Conservation (phyloP, 306 rosid species). For the Rubus parviflorus region DNA sequence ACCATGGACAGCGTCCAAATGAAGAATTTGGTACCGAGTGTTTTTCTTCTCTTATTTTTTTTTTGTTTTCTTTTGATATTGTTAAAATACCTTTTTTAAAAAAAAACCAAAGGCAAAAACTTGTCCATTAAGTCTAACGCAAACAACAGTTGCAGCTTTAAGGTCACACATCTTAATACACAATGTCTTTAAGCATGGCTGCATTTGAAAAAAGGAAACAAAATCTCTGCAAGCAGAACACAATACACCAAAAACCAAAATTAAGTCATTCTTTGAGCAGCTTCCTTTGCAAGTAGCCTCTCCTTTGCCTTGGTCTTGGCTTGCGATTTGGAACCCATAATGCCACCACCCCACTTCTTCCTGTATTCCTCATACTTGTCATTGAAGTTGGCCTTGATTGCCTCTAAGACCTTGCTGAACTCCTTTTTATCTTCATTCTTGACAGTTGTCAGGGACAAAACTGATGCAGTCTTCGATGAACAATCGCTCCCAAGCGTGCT, state of each 20-base stretch:
- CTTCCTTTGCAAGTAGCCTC: background rate
- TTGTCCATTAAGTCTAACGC: too few species aligned
- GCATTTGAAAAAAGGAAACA: too few species aligned
- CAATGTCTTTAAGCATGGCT: too few species aligned
- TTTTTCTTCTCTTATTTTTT: background rate
- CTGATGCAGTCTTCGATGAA: slow-evolving; percentile 71
- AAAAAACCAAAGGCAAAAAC: too few species aligned
- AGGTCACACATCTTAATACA: too few species aligned
- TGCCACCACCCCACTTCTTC: slow-evolving; percentile 89
- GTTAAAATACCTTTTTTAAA: background rate
- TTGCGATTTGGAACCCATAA: slow-evolving; percentile 86
- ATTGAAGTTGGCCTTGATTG: slow-evolving; percentile 27
- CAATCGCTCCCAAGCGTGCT: slow-evolving; percentile 66
- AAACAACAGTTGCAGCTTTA: too few species aligned
- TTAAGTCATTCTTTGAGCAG: too few species aligned
- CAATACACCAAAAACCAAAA: too few species aligned
- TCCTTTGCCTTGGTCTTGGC: slow-evolving; percentile 77
- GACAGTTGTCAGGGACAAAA: slow-evolving; percentile 75
- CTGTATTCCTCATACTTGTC: slow-evolving; percentile 63
- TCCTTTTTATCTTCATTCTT: slow-evolving; percentile 83
- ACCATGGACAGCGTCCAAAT: slow-evolving; percentile 95
- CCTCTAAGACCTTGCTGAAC: slow-evolving; percentile 69
- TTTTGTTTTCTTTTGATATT: background rate
- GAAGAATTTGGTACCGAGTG: slow-evolving; percentile 75
- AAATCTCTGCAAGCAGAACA: too few species aligned